phyloP scores from a whole-genome alignment of 2,329 filamentous ascomycete genomes.

The Penicillium sclerotigenum region DNA sequence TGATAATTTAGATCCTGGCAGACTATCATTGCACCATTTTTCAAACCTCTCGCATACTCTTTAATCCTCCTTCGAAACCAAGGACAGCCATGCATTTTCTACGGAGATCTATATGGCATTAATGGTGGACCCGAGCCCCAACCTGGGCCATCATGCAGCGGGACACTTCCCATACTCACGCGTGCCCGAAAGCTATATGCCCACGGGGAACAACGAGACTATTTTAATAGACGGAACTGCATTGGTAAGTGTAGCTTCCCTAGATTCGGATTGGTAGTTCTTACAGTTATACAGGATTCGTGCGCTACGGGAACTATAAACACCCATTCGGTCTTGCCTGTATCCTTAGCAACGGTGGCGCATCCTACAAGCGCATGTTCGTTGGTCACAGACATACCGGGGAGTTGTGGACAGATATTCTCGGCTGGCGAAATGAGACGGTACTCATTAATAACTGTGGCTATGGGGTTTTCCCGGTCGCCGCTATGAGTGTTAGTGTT shows the following conservation, averaged over 20 bases:
- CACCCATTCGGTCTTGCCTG: constrained; percentile 54
- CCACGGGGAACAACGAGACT: constrained; percentile 63
- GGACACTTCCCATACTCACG: constrained; percentile 57
- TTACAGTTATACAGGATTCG: constrained; percentile 42
- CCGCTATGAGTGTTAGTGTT: constrained; percentile 55
- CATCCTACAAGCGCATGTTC: constrained; percentile 57
- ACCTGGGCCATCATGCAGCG: constrained; percentile 51
- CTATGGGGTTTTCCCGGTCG: constrained; percentile 57
- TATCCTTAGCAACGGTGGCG: constrained; percentile 54
- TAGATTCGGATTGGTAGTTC: background rate
- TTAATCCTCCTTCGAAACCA: constrained; percentile 66
- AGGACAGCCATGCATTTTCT: constrained; percentile 67
- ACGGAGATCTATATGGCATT: constrained; percentile 66
- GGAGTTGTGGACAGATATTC: constrained; percentile 63
- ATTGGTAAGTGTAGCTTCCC: constrained; percentile 45
- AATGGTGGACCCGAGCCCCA: constrained; percentile 42
- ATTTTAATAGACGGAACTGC: constrained; percentile 59
- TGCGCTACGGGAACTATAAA: constrained; percentile 50
- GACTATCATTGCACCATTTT: constrained; percentile 61
- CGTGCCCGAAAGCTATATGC: constrained; percentile 64
- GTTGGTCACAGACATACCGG: constrained; percentile 58
- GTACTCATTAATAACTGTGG: constrained; percentile 60
- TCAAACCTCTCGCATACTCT: constrained; percentile 69
- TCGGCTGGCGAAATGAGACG: constrained; percentile 53
- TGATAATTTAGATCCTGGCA: constrained; percentile 20